Percentiles rank a stretch among this genome's conserved stretches.
phyloP scores from a whole-genome alignment of 106 monocot species.

The Allium cepa region DNA sequence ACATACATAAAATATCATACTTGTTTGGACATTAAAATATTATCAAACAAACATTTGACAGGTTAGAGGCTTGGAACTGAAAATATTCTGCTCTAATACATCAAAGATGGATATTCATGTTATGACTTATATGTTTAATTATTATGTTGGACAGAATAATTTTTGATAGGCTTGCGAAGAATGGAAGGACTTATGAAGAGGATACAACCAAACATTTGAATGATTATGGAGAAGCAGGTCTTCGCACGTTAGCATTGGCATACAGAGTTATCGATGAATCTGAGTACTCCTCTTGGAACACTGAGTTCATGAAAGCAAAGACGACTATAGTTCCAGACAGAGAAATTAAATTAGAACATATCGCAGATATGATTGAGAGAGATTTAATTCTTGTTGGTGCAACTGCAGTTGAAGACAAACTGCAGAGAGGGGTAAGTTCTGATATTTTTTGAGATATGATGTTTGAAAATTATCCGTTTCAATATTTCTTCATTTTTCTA shows the following conservation, averaged over 20 bases:
- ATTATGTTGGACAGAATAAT: conserved; percentile 46
- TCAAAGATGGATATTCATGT: no score
- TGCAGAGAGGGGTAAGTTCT: conserved; percentile 56
- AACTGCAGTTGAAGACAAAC: conserved; percentile 75
- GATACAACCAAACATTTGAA: conserved; percentile 40
- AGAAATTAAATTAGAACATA: conserved; percentile 45
- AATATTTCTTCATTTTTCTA: not conserved
- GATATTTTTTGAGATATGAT: conserved; percentile 5
- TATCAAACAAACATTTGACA: no score
- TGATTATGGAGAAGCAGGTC: conserved; percentile 54
- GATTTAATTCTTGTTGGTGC: conserved; percentile 68
- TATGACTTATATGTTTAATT: not conserved
- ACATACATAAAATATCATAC: no score
- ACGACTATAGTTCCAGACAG: conserved; percentile 45
- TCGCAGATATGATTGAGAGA: conserved; percentile 55
- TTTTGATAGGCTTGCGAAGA: conserved; percentile 53
- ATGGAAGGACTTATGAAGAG: conserved; percentile 26
- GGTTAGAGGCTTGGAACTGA: no score
- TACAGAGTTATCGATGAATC: conserved; percentile 43
- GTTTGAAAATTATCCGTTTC: not conserved
- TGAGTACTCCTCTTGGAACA: conserved; percentile 47
- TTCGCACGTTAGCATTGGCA: conserved; percentile 61
- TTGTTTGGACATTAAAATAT: no score
- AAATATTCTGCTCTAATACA: no score
- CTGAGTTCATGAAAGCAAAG: conserved; percentile 29